Evolutionary conservation across 805 yeast genomes (phyloP), one percentile per base, ranked within the genome.

Genomic region (Kodamaea lidongshanica): DNA sequence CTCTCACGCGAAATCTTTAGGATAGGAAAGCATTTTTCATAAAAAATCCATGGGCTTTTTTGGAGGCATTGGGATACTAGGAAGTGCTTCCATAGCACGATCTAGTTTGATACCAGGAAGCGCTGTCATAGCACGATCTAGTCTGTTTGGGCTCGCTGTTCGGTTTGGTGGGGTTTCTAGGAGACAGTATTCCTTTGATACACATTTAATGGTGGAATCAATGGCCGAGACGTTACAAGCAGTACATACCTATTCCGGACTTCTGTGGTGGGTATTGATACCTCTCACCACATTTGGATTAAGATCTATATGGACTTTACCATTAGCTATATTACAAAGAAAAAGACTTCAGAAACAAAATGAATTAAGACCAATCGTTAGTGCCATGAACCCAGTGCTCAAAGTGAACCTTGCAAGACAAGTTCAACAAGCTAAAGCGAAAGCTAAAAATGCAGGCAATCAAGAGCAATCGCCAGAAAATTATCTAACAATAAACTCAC

Each of bases 201-300:
- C 65, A 7, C 54, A 51, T n/a, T 32, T 44, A 7, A 23, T 62
- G 8, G 54, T 63, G 9, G 38, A 44, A 11, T 36, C 57, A 3
- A 39, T 62, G 34, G 61, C 68, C 1, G 61, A 58, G 22, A 34
- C 61, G 5, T 40, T 79, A 12, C 72, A 70, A 35, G 37, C 58
- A 1, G 28, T 74, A 1, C 89, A 82, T 52, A 54, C 67, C 6
- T 33, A 45, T n/a, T 50, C 77, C 1, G 81, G 82, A 0, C 44
- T 88, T 2, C 86, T 94, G 3, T 88, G 96, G 96, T 75, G 84
- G 66, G 72, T 73, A 0, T 57, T 86, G 21, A 79, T 88, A 7
- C 96, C 96, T 0, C 19, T 75, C 4, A 58, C 82, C 0, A 84
- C 96, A 0, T 50, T 87, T 14, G 58, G 74, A 0, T 51, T 88